Percentiles rank a stretch among this genome's conserved stretches.
These are phyloP conservation scores for Triglochin maritima DNA, from an alignment of 106 monocot species.

Conservation along the genomic window DNA sequence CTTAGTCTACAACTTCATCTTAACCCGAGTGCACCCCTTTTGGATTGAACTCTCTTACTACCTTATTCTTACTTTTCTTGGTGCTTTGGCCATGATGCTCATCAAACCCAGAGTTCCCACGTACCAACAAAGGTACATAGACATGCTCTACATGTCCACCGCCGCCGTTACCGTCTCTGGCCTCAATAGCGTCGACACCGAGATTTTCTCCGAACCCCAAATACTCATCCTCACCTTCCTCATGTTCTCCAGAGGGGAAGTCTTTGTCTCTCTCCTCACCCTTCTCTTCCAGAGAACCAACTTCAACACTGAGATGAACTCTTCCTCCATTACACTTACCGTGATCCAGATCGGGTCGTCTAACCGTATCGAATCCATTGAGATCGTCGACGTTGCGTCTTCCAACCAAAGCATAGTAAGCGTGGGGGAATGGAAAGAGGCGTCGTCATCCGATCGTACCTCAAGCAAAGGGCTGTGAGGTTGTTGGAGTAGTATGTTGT, in stretches of 20 bases:
- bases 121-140: conserved; percentile 12
- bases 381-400: no score
- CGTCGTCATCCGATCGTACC: no score
- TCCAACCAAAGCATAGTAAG: no score
- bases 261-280: conserved; percentile 24
- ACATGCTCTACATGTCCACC: conserved; percentile 42
- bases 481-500: conserved; percentile 11
- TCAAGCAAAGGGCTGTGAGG: neutral
- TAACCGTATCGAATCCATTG: no score
- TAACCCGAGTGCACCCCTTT: no score
- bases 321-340: neutral
- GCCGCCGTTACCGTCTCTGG: conserved; percentile 38
- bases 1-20: no score
- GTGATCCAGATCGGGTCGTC: no score
- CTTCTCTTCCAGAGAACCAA: conserved; percentile 27
- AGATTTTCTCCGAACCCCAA: conserved; percentile 4
- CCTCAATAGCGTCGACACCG: conserved; percentile 29
- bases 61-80: conserved; percentile 15
- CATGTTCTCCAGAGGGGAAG: conserved; percentile 7
- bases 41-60: conserved; percentile 15
- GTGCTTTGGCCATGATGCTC: conserved; percentile 15
- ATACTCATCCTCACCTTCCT: conserved; percentile 1
- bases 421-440: no score
- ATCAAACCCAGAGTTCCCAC: conserved; percentile 15
- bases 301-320: conserved; percentile 15